A percentile compares a stretch with the other conserved stretches of the same genome.
Conservation (phyloP, 305 asterid genomes). For the Fraxinus latifolia region DNA sequence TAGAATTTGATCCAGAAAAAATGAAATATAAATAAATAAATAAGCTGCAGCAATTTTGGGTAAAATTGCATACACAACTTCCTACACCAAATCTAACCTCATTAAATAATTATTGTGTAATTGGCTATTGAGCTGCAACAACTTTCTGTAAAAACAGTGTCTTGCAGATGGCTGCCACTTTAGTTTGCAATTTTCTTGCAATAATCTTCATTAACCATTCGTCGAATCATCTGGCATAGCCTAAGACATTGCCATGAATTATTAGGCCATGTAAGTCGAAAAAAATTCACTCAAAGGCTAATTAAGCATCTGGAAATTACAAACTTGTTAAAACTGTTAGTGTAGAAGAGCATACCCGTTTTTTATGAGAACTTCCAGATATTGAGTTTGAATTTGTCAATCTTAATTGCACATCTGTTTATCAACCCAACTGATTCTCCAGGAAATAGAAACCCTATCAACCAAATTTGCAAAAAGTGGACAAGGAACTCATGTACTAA, state of each 20-base stretch:
- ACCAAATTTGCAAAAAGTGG: not conserved
- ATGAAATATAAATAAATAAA: not conserved
- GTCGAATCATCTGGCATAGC: not conserved
- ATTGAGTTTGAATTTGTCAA: not conserved
- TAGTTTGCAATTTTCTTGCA: not conserved
- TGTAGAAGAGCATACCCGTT: not conserved
- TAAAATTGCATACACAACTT: not conserved
- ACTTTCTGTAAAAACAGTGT: not conserved
- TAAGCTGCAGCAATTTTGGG: not conserved
- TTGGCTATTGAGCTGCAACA: not conserved
- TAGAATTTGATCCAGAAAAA: not conserved
- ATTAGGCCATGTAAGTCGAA: not conserved
- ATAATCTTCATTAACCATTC: not conserved
- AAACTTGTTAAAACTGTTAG: not conserved
- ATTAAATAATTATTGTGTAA: not conserved
- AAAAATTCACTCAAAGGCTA: not conserved
- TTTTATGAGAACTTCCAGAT: not conserved
- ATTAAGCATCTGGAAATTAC: not conserved
- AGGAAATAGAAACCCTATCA: constrained; percentile 9
- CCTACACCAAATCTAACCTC: not conserved
- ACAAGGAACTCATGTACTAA: not conserved
- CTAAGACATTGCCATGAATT: not conserved
- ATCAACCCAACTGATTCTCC: not conserved
- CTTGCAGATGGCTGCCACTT: not conserved
- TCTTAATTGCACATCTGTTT: not conserved